Conservation (phyloP, 768 basidiomycete genomes). For the Rhizopogon salebrosus region DNA sequence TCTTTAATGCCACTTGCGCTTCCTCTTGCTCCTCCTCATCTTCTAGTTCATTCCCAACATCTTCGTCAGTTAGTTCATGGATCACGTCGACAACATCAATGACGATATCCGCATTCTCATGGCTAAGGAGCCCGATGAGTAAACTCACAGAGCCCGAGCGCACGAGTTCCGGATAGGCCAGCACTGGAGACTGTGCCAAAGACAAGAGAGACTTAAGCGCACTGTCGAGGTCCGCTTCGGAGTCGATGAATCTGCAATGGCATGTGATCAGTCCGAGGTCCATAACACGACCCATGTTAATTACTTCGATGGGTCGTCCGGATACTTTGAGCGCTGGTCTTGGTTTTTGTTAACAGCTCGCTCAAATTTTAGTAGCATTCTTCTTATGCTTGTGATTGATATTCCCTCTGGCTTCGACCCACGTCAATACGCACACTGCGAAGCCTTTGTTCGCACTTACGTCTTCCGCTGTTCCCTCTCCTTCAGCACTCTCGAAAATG, state of each 20-base stretch:
- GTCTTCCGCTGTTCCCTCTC: slow-evolving; percentile 59
- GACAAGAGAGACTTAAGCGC: slow-evolving; percentile 86
- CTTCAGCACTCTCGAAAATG: slow-evolving; percentile 79
- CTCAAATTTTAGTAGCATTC: slow-evolving; percentile 77
- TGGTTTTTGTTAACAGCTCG: slow-evolving; percentile 91
- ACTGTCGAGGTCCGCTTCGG: slow-evolving; percentile 90
- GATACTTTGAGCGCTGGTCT: slow-evolving; percentile 93
- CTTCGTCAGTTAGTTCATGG: slow-evolving; percentile 94
- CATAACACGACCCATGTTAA: slow-evolving; percentile 8
- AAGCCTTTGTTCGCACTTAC: slow-evolving; percentile 37
- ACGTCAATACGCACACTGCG: background rate
- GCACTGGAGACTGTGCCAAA: slow-evolving; percentile 73
- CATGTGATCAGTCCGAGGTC: slow-evolving; percentile 2
- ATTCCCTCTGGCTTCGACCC: slow-evolving; percentile 54
- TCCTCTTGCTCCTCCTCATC: slow-evolving; percentile 60
- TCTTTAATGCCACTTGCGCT: slow-evolving; percentile 63
- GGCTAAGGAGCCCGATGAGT: slow-evolving; percentile 82
- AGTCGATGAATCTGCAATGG: slow-evolving; percentile 86
- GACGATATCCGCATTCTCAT: slow-evolving; percentile 97
- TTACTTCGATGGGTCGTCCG: slow-evolving; percentile 87
- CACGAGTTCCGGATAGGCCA: slow-evolving; percentile 89
- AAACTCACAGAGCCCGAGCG: slow-evolving; percentile 64
- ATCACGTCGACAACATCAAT: slow-evolving; percentile 91
- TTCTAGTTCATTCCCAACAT: slow-evolving; percentile 74
- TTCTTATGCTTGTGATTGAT: slow-evolving; percentile 64